Evolutionary conservation across 2,329 filamentous ascomycete genomes (phyloP).

Genomic region (Dendrostoma leiphaemia): DNA sequence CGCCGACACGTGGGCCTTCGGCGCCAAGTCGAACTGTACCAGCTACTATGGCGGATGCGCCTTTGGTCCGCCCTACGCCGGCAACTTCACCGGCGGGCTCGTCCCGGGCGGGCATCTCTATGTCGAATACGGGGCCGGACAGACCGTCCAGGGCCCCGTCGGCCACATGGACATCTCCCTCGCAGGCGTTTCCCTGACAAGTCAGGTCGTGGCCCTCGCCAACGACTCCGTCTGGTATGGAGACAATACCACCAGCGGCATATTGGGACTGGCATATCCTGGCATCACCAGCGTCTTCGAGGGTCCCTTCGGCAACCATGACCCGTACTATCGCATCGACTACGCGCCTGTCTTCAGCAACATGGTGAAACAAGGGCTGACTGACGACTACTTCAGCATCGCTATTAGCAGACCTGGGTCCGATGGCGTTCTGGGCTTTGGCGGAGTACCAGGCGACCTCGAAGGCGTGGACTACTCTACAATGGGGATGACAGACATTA

Average conservation of each 20-base stretch:
- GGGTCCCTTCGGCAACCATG: constrained; percentile 37
- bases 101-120: constrained; percentile 44
- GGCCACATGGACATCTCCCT: constrained; percentile 45
- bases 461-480: constrained; percentile 25
- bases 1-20: constrained; percentile 49
- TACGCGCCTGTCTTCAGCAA: constrained; percentile 50
- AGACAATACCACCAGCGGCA: constrained; percentile 49
- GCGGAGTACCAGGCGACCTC: constrained; percentile 41
- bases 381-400: constrained; percentile 46
- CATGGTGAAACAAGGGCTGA: constrained; percentile 43
- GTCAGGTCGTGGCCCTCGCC: constrained; percentile 48
- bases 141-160: constrained; percentile 46
- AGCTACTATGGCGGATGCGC: constrained; percentile 37
- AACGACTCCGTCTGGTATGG: constrained; percentile 50
- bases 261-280: constrained; percentile 51
- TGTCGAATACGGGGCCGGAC: constrained; percentile 47
- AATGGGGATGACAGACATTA: constrained; percentile 38
- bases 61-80: constrained; percentile 39
- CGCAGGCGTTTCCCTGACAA: constrained; percentile 41
- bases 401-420: constrained; percentile 44
- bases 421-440: constrained; percentile 45
- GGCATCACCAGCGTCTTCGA: constrained; percentile 47
- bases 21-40: constrained; percentile 40
- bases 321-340: constrained; percentile 35
- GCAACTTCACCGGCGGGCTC: constrained; percentile 38